Evolutionary conservation across 805 yeast genomes (phyloP).

Genomic region (Myxozyma geophila): DNA sequence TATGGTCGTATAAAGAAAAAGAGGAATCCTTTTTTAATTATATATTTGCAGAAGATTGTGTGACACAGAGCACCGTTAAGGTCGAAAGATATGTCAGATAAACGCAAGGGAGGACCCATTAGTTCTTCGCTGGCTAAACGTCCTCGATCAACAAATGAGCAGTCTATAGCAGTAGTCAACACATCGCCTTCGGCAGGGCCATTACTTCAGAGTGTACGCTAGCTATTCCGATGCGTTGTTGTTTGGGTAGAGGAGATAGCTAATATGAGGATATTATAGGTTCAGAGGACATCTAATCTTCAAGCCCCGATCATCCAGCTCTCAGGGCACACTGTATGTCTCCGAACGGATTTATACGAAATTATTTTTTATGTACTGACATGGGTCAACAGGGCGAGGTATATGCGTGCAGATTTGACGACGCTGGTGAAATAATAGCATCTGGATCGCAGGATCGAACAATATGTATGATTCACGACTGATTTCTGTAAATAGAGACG

Average conservation of each 20-base stretch:
- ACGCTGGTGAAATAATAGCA: conserved; percentile 58
- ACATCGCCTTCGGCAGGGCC: conserved; percentile 29
- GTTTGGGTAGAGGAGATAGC: background rate
- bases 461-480: conserved; percentile 35
- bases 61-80: no score
- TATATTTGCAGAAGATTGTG: background rate
- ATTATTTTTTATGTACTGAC: background rate
- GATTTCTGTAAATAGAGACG: background rate
- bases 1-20: no score
- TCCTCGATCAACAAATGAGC: conserved; percentile 10
- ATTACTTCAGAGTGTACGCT: conserved; percentile 24
- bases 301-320: conserved; percentile 37
- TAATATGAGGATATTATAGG: conserved; percentile 10
- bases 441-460: conserved; percentile 62
- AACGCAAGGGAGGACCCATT: conserved; percentile 29
- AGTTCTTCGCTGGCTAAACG: conserved; percentile 9
- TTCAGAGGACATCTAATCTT: conserved; percentile 32
- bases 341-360: background rate
- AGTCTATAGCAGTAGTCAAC: conserved; percentile 35
- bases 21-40: no score
- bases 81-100: conserved; percentile 19
- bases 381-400: conserved; percentile 51
- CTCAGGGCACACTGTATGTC: conserved; percentile 36
- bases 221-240: background rate
- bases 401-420: conserved; percentile 56